These are phyloP conservation scores for Pseudogymnoascus sp. DNA, from an alignment of 2,329 filamentous ascomycete species.

Conservation along the genomic window DNA sequence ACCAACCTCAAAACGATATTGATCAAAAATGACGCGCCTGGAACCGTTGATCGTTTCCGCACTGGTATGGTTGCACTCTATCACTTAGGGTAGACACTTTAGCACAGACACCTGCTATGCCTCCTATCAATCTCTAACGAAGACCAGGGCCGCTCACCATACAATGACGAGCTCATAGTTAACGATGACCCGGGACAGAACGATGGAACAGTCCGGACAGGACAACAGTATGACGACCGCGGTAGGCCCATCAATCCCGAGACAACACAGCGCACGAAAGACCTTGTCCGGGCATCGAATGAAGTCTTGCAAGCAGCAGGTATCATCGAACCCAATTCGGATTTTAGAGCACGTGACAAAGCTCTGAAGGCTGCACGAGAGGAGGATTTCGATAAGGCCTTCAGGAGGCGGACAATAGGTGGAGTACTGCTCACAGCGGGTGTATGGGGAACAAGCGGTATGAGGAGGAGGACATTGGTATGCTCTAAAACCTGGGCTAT, in stretches of 20 bases:
- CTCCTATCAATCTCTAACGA: not conserved
- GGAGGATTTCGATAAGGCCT: slow-evolving; percentile 22
- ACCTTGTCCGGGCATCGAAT: slow-evolving; percentile 28
- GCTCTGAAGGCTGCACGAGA: slow-evolving; percentile 16
- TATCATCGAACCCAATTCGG: slow-evolving; percentile 25
- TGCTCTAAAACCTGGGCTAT: not conserved
- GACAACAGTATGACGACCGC: slow-evolving; percentile 26
- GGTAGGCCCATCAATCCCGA: slow-evolving; percentile 27
- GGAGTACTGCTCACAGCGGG: slow-evolving; percentile 22
- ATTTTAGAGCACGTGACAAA: slow-evolving; percentile 19
- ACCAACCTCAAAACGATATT: not conserved
- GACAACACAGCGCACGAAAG: slow-evolving; percentile 24
- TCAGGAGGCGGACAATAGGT: slow-evolving; percentile 24
- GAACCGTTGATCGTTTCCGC: slow-evolving; percentile 22
- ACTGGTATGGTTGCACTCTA: slow-evolving; percentile 16
- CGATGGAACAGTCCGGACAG: not conserved
- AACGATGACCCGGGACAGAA: slow-evolving; percentile 4
- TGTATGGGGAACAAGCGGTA: slow-evolving; percentile 27
- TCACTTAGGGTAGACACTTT: not conserved
- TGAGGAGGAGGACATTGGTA: slow-evolving; percentile 27
- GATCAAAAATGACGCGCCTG: slow-evolving; percentile 17
- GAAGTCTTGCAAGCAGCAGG: slow-evolving; percentile 30
- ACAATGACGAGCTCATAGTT: slow-evolving; percentile 25
- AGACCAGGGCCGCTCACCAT: slow-evolving; percentile 26
- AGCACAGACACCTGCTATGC: not conserved